phyloP scores from a whole-genome alignment of 345 rosid genomes.

The Pugionium cornutum region DNA sequence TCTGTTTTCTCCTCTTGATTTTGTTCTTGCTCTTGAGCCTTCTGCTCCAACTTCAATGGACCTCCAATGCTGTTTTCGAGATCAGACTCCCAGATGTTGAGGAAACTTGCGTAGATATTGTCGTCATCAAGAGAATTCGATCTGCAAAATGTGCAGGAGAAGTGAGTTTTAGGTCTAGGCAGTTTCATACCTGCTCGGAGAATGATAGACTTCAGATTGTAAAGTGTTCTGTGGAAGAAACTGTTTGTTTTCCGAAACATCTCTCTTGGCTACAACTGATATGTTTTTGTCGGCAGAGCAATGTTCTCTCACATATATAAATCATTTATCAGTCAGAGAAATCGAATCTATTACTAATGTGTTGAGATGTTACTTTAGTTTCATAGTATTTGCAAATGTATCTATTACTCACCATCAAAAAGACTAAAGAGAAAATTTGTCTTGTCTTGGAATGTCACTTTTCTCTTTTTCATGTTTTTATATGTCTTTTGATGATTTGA shows the following conservation, averaged over 20 bases:
- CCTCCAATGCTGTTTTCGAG: constrained; percentile 24
- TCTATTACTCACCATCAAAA: constrained; percentile 29
- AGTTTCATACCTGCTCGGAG: constrained; percentile 52
- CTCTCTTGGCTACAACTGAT: constrained; percentile 24
- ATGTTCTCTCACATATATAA: constrained; percentile 29
- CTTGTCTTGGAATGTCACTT: constrained; percentile 32
- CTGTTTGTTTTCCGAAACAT: constrained; percentile 54
- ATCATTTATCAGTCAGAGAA: background rate
- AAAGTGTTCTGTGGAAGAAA: constrained; percentile 54
- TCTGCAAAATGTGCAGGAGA: constrained; percentile 36
- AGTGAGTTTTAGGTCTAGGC: constrained; percentile 38
- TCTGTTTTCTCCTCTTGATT: constrained; percentile 23
- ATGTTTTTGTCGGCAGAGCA: constrained; percentile 24
- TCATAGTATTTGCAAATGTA: constrained; percentile 28
- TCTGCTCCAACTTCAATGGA: constrained; percentile 16
- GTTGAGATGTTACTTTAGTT: constrained; percentile 21
- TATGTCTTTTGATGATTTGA: constrained; percentile 27
- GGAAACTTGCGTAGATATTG: constrained; percentile 35
- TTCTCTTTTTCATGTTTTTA: constrained; percentile 21
- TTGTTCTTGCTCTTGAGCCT: constrained; percentile 22
- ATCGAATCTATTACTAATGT: background rate
- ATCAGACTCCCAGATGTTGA: constrained; percentile 40
- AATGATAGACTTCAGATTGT: constrained; percentile 53
- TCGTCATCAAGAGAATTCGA: constrained; percentile 35
- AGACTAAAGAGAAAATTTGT: constrained; percentile 36